Conservation (phyloP, 176 grass and related monocot genomes). For the Poa pratensis region DNA sequence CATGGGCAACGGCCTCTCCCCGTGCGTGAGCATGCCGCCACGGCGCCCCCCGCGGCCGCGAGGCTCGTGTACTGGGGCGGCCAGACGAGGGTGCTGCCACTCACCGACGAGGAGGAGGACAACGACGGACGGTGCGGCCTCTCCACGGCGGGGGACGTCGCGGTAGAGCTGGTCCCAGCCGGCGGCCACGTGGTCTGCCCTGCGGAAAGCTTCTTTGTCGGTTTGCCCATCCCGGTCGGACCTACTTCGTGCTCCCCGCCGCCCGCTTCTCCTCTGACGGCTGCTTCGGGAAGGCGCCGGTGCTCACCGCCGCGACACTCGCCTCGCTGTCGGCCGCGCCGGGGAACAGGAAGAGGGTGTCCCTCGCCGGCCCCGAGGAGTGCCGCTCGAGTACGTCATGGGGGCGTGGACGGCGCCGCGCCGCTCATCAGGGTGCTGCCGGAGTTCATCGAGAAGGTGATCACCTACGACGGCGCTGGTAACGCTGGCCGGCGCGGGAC, state of each 20-base stretch:
- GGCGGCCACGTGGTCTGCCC: slow-evolving; percentile 59
- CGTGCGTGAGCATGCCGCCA: slow-evolving; percentile 45
- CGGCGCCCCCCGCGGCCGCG: neutral
- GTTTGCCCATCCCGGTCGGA: slow-evolving; percentile 75
- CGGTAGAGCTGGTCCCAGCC: slow-evolving; percentile 50
- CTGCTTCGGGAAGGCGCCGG: slow-evolving; percentile 35
- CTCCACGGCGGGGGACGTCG: slow-evolving; percentile 49
- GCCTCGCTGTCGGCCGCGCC: slow-evolving; percentile 51
- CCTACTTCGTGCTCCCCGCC: slow-evolving; percentile 79
- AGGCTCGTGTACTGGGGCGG: slow-evolving; percentile 78
- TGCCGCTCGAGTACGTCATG: slow-evolving; percentile 84
- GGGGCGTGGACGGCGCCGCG: slow-evolving; percentile 45
- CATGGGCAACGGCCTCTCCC: slow-evolving; percentile 76
- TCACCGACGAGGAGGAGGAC: neutral
- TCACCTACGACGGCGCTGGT: slow-evolving; percentile 31
- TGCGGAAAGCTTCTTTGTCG: slow-evolving; percentile 79
- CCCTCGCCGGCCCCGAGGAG: slow-evolving; percentile 28
- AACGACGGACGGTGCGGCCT: neutral
- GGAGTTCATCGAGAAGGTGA: slow-evolving; percentile 77
- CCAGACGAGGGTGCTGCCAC: slow-evolving; percentile 37
- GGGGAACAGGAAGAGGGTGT: neutral
- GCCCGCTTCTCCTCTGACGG: slow-evolving; percentile 45
- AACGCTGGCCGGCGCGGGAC: neutral
- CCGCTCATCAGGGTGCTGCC: slow-evolving; percentile 66
- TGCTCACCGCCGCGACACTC: slow-evolving; percentile 74